Base-by-base conservation (phyloP, 805 yeast species). In the Zygosaccharomyces pseudorouxii region DNA sequence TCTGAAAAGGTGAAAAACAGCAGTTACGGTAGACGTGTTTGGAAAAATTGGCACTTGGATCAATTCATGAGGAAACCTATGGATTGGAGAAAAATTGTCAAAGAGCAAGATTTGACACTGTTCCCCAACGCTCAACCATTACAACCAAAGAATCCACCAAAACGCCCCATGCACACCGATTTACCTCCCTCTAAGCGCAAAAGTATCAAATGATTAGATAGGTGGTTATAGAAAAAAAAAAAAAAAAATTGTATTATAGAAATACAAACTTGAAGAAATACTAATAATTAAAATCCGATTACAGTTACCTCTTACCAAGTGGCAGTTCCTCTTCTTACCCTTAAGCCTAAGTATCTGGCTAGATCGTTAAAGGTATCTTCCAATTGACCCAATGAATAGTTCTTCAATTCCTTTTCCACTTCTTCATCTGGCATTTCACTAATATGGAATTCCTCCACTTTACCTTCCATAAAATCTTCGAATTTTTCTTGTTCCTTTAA, bases 11-110 rank as follows among this genome's bases (percentile, higher is more conserved):
- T 93, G 38, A 89, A 93, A 70, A 88, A 83, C 52, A 86, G 96
- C 62, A 78, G 73, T 10, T 93, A 92, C 61, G 99, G 99, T 30
- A 80, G 84, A 62, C 76, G 81, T 58, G 98, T 93, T 1, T 93
- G 97, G 98, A 87, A 84, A 64, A 92, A 92, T 65, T 93, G 97
- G 97, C 71, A 78, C 27, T 77, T 92, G 83, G 98, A 93, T 64
- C 69, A 82, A 57, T 92, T 81, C 59, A 63, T 71, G 9, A 76
- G 95, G 62, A 82, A 82, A 67, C 78, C 82, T 64, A 79, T 73
- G 60, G 97, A 89, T 60, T 92, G 98, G 98, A 87, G 85, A 67
- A 70, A 57, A 49, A 55, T 78, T 33, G 74, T 83, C 14, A 86
- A 80, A 50, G 76, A 78, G 39, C 77, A 76, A 55, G 79, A 76